Evolutionary conservation across 768 basidiomycete species (phyloP).

Genomic region (Rhodocollybia butyracea): DNA sequence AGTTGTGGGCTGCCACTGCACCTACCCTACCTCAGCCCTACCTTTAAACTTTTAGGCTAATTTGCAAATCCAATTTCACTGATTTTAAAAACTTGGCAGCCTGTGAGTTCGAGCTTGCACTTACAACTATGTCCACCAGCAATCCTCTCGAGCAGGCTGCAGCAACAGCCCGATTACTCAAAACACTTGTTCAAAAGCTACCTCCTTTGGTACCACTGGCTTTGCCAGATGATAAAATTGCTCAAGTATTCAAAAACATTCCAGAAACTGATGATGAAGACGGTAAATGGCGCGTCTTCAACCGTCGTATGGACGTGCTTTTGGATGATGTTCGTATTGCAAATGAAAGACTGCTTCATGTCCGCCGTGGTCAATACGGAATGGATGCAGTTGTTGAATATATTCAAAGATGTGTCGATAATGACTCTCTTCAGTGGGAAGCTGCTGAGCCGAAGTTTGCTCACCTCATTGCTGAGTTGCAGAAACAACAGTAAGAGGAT

Average conservation of each 20-base stretch:
- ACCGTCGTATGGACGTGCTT: conserved; percentile 11
- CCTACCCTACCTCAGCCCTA: not conserved
- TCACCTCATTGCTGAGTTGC: not conserved
- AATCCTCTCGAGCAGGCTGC: conserved; percentile 3
- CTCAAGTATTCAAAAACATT: conserved; percentile 9
- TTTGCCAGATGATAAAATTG: conserved; percentile 8
- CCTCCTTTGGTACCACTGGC: conserved; percentile 9
- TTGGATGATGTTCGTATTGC: conserved; percentile 12
- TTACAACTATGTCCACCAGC: conserved; percentile 3
- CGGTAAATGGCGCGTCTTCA: conserved; percentile 12
- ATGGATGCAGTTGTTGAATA: conserved; percentile 1
- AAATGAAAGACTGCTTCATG: not conserved
- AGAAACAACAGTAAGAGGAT: not conserved
- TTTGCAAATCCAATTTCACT: not conserved
- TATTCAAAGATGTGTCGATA: not conserved
- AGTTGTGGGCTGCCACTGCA: not conserved
- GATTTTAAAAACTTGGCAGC: not conserved
- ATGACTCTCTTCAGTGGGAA: conserved; percentile 9
- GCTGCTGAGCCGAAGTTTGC: conserved; percentile 11
- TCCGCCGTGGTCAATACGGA: not conserved
- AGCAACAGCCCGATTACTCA: not conserved
- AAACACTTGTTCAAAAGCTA: conserved; percentile 1
- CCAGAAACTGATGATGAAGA: conserved; percentile 1
- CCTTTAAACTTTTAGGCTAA: not conserved
- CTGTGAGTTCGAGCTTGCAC: not conserved